Evolutionary conservation across 129 eudicot genomes (phyloP).

Genomic region (Deinandra increscens): DNA sequence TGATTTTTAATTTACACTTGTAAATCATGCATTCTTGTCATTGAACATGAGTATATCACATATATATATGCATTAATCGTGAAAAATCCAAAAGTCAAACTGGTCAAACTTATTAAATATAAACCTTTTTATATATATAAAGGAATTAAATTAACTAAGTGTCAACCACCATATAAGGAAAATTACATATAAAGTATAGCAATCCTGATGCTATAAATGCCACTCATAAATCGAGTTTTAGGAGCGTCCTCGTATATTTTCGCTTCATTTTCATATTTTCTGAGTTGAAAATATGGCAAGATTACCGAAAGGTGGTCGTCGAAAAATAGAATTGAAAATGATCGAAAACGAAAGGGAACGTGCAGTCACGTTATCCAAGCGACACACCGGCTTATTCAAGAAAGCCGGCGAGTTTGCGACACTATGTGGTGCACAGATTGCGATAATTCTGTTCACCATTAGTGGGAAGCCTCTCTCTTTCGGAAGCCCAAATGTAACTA

Average conservation of each 20-base stretch:
- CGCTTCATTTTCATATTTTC: background rate
- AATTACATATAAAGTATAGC: background rate
- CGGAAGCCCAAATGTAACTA: constrained; percentile 16
- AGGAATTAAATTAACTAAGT: background rate
- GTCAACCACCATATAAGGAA: background rate
- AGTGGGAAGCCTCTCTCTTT: constrained; percentile 27
- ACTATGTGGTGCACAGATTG: constrained; percentile 23
- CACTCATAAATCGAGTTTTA: background rate
- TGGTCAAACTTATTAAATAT: constrained; percentile 6
- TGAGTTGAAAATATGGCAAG: constrained; percentile 2
- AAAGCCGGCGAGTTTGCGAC: constrained; percentile 30
- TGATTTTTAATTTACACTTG: too few relatives aligned
- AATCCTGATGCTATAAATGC: background rate
- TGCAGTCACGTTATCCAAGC: constrained; percentile 21
- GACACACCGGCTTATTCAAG: constrained; percentile 17
- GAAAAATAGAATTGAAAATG: constrained; percentile 10
- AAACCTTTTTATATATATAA: background rate
- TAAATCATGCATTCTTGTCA: background rate
- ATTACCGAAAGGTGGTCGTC: background rate
- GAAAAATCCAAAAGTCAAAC: background rate
- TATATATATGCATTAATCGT: background rate
- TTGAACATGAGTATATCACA: background rate
- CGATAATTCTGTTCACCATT: constrained; percentile 17
- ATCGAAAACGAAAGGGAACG: constrained; percentile 17
- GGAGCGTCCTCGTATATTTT: background rate